These are phyloP conservation scores for Aspergillus asperescens DNA, from an alignment of 495 filamentous ascomycete species.

Conservation along the genomic window DNA sequence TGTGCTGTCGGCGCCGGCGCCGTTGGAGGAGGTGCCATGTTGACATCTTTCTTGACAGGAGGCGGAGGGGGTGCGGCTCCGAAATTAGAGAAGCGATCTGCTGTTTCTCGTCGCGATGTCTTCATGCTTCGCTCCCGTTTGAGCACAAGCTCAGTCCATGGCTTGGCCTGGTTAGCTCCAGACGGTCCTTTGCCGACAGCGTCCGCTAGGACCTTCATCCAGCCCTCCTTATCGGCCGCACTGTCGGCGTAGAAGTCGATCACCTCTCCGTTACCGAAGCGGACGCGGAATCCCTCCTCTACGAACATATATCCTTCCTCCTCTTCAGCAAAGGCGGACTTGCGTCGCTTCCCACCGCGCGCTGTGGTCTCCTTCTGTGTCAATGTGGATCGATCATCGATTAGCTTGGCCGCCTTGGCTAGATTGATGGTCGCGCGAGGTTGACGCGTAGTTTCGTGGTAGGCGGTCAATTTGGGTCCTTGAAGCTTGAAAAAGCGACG, in stretches of 20 bases:
- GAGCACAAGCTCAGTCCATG: conserved; percentile 85
- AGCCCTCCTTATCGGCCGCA: conserved; percentile 76
- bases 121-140: conserved; percentile 39
- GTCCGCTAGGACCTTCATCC: conserved; percentile 88
- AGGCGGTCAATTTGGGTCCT: conserved; percentile 87
- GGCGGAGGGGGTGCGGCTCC: conserved; percentile 21
- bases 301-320: conserved; percentile 99
- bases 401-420: conserved; percentile 86
- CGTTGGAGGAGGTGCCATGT: conserved; percentile 24
- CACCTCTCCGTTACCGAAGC: conserved; percentile 93
- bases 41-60: conserved; percentile 23
- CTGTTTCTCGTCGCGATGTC: conserved; percentile 25
- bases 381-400: conserved; percentile 84
- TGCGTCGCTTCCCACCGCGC: conserved; percentile 71
- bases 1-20: conserved; percentile 27
- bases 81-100: conserved; percentile 23
- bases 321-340: conserved; percentile 94
- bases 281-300: conserved; percentile 96
- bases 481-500: conserved; percentile 94
- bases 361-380: conserved; percentile 71
- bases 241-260: conserved; percentile 98
- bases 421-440: conserved; percentile 96
- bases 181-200: conserved; percentile 66
- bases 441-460: conserved; percentile 91
- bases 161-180: conserved; percentile 40